Percentiles rank a stretch among this genome's conserved stretches.
These are phyloP conservation scores for Quercus lobata DNA, from an alignment of 331 rosid species.

Conservation along the genomic window DNA sequence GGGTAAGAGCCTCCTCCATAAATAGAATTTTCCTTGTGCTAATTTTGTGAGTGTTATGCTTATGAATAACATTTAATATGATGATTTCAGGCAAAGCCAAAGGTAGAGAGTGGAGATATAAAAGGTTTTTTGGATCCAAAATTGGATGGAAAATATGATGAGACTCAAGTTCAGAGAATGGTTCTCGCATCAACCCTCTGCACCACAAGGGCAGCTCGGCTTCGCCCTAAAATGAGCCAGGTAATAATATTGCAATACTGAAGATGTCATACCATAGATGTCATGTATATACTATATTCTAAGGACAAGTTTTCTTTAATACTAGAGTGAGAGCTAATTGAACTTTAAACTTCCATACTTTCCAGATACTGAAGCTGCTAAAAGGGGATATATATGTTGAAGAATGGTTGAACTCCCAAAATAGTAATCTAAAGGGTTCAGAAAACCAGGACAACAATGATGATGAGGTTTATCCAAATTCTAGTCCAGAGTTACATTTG, in stretches of 20 bases:
- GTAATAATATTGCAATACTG: conserved; percentile 24
- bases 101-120: conserved; percentile 52
- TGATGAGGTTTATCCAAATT: conserved; percentile 87
- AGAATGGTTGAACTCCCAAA: conserved; percentile 8
- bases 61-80: background rate
- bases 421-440: conserved; percentile 17
- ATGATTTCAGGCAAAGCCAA: conserved; percentile 67
- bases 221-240: conserved; percentile 76
- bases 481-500: conserved; percentile 69
- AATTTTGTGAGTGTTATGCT: background rate
- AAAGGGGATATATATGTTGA: conserved; percentile 49
- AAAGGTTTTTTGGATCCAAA: conserved; percentile 63
- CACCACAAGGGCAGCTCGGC: conserved; percentile 68
- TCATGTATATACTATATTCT: background rate
- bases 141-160: conserved; percentile 54
- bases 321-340: background rate
- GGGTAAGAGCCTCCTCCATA: conserved; percentile 50
- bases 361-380: conserved; percentile 67
- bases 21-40: conserved; percentile 9
- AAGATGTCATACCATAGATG: background rate
- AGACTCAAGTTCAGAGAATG: conserved; percentile 65
- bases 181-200: conserved; percentile 68
- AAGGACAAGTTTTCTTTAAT: background rate
- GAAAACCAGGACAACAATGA: conserved; percentile 56
- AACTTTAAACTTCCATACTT: background rate